Percentiles rank a stretch among this genome's conserved stretches.
phyloP scores from a whole-genome alignment of 2,329 filamentous ascomycete genomes.

The Ophidiomyces ophidiicola region DNA sequence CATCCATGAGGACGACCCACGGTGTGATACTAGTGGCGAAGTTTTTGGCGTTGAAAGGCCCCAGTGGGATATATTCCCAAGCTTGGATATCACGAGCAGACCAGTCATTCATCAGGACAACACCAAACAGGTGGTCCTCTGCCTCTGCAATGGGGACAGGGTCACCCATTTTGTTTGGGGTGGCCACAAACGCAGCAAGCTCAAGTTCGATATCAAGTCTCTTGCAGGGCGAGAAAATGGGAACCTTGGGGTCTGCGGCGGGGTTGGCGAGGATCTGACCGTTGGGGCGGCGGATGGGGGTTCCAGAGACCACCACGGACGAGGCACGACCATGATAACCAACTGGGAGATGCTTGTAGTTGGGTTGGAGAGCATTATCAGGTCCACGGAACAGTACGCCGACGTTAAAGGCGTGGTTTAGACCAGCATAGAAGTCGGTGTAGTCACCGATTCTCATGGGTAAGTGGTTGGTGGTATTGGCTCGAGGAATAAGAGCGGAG shows the following conservation, averaged over 20 bases:
- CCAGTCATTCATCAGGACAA: constrained; percentile 81
- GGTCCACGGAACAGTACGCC: constrained; percentile 62
- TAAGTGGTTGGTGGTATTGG: constrained; percentile 52
- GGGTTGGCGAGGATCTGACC: constrained; percentile 62
- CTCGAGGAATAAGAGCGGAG: constrained; percentile 47
- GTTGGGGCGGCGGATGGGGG: constrained; percentile 57
- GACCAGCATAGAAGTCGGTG: constrained; percentile 72
- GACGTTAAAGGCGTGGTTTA: constrained; percentile 64
- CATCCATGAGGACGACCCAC: constrained; percentile 68
- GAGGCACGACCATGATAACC: constrained; percentile 71
- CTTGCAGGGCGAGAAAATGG: constrained; percentile 51
- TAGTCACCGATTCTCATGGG: constrained; percentile 73
- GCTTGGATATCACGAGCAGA: constrained; percentile 69
- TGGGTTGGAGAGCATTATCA: constrained; percentile 61
- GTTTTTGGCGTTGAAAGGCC: constrained; percentile 75
- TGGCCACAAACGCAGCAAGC: constrained; percentile 61
- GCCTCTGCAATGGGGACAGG: constrained; percentile 53
- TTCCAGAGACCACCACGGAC: constrained; percentile 62
- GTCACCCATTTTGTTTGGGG: constrained; percentile 51
- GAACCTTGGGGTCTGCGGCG: constrained; percentile 47
- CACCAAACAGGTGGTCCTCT: constrained; percentile 60
- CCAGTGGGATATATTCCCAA: constrained; percentile 74
- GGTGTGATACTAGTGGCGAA: constrained; percentile 66
- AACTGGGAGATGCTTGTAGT: constrained; percentile 70
- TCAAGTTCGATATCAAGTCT: constrained; percentile 71